phyloP scores from a whole-genome alignment of 2,329 filamentous ascomycete species.

The Aspergillus felis region DNA sequence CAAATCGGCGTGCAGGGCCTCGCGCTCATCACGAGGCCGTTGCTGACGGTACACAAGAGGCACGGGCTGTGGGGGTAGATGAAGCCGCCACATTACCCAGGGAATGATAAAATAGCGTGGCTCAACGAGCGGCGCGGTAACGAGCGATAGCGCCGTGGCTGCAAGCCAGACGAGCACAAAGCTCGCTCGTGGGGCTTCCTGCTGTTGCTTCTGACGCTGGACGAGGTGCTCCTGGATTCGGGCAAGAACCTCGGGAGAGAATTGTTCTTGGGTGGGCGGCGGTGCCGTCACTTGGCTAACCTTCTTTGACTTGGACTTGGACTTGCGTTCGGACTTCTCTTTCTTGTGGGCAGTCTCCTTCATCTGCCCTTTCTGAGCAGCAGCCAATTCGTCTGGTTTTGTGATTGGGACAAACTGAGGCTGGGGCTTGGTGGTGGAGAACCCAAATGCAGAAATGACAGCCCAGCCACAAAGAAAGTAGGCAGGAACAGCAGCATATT shows the following conservation, averaged over 20 bases:
- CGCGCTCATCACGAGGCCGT: slow-evolving; percentile 17
- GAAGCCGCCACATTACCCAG: slow-evolving; percentile 87
- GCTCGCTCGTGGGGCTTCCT: slow-evolving; percentile 39
- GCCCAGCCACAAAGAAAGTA: slow-evolving; percentile 71
- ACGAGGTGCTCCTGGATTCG: slow-evolving; percentile 27
- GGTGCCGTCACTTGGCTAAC: neutral
- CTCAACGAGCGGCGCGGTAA: slow-evolving; percentile 89
- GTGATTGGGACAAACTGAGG: slow-evolving; percentile 19
- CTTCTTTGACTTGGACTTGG: slow-evolving; percentile 19
- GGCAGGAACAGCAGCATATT: slow-evolving; percentile 63
- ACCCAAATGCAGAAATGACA: slow-evolving; percentile 61
- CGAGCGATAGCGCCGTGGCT: slow-evolving; percentile 70
- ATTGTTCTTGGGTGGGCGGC: slow-evolving; percentile 12
- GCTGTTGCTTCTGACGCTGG: slow-evolving; percentile 26
- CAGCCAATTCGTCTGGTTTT: slow-evolving; percentile 8
- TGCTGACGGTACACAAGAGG: slow-evolving; percentile 26
- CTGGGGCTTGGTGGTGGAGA: slow-evolving; percentile 22
- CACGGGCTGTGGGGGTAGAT: slow-evolving; percentile 56
- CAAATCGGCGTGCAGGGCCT: slow-evolving; percentile 23
- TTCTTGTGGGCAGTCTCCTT: slow-evolving; percentile 18
- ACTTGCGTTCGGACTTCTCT: slow-evolving; percentile 22
- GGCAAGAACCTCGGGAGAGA: slow-evolving; percentile 26
- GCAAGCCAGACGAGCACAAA: slow-evolving; percentile 62
- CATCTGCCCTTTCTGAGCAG: slow-evolving; percentile 13
- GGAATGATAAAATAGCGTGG: slow-evolving; percentile 94